phyloP scores from a whole-genome alignment of 495 filamentous ascomycete species.

The Lophiotrema nucula region DNA sequence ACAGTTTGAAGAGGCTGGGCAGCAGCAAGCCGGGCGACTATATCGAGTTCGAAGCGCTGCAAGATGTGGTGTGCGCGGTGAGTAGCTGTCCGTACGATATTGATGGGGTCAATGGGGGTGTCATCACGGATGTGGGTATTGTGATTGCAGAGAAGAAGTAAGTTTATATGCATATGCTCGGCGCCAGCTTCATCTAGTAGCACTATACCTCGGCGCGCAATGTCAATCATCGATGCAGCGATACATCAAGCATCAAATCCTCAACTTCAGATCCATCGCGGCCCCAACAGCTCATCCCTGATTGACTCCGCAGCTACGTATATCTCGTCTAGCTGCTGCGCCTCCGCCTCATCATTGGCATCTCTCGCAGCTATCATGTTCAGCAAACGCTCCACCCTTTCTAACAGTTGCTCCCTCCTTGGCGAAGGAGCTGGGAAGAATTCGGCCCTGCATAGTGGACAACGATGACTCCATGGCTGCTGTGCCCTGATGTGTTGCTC shows the following conservation, averaged over 20 bases:
- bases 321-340: background rate
- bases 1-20: constrained; percentile 40
- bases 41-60: constrained; percentile 43
- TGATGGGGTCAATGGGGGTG: constrained; percentile 44
- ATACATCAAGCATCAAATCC: too few species aligned
- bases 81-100: constrained; percentile 45
- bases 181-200: too few species aligned
- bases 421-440: background rate
- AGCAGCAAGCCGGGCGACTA: constrained; percentile 42
- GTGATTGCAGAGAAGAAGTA: constrained; percentile 30
- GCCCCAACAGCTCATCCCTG: background rate
- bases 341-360: background rate
- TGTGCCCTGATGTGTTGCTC: background rate
- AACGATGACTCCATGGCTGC: background rate
- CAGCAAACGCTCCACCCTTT: background rate
- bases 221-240: too few species aligned
- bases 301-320: background rate
- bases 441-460: background rate
- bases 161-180: too few species aligned
- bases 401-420: background rate
- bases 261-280: background rate
- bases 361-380: background rate
- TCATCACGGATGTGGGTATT: constrained; percentile 42
- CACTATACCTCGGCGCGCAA: too few species aligned
- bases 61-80: constrained; percentile 40